Conservation (phyloP, 192 early-diverging fungal genomes). For the Coemansia biformis region DNA sequence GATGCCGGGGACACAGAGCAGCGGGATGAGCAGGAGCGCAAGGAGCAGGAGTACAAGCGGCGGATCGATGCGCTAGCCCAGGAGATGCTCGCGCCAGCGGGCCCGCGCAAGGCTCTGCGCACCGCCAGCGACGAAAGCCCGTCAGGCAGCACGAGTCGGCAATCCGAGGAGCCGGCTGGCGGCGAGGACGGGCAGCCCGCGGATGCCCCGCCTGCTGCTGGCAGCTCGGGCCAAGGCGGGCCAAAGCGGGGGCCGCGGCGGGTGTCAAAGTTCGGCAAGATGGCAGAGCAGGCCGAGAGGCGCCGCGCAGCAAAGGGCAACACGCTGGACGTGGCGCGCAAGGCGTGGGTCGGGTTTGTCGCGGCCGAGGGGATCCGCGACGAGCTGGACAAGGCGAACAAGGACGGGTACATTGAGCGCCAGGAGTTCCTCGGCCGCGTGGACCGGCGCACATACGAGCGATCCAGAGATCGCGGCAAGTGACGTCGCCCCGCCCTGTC, state of each 20-base stretch:
- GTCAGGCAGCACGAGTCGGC: no score
- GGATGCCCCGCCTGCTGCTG: background rate
- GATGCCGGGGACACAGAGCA: conserved; percentile 4
- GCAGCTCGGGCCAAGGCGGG: background rate
- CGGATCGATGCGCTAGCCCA: conserved; percentile 36
- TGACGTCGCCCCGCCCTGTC: no score
- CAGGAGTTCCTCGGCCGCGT: conserved; percentile 44
- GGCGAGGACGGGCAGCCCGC: background rate
- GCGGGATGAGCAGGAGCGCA: background rate
- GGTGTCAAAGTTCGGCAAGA: conserved; percentile 43
- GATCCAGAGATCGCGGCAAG: conserved; percentile 12
- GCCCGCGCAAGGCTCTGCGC: conserved; percentile 9
- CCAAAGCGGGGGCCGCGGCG: conserved; percentile 8
- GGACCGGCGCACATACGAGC: conserved; percentile 37
- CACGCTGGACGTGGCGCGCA: conserved; percentile 41
- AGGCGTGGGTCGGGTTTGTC: conserved; percentile 46
- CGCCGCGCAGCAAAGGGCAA: conserved; percentile 35
- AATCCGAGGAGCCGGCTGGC: background rate
- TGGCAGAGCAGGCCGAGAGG: conserved; percentile 40
- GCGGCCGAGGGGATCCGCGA: conserved; percentile 38
- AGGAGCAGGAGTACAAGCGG: conserved; percentile 31
- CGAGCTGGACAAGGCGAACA: conserved; percentile 46
- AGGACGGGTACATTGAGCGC: conserved; percentile 50
- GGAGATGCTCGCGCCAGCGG: conserved; percentile 33
- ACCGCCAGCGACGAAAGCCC: conserved; percentile 1